Percentiles rank a stretch among this genome's conserved stretches.
Conservation (phyloP, 768 basidiomycete genomes). For the Omphalotus guepiniiformis region DNA sequence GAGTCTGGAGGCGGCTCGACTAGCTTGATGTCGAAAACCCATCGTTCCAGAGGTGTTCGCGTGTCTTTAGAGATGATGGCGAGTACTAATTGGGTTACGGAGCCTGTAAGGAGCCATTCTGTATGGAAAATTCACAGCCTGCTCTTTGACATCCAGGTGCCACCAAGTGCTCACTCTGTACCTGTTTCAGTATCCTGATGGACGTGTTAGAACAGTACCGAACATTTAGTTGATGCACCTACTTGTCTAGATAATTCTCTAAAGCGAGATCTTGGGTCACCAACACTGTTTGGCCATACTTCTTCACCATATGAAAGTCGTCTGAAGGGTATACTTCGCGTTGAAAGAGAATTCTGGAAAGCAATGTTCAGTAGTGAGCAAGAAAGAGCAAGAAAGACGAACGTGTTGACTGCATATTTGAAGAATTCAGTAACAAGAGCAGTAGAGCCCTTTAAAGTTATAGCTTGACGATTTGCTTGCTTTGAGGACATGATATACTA, state of each 20-base stretch:
- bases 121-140: neutral
- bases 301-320: constrained; percentile 99
- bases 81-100: constrained; percentile 90
- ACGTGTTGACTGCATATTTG: constrained; percentile 99
- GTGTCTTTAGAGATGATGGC: constrained; percentile 96
- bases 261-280: constrained; percentile 91
- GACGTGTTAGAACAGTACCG: constrained; percentile 6
- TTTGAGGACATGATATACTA: constrained; percentile 20
- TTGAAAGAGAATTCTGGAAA: constrained; percentile 85
- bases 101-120: constrained; percentile 94
- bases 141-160: neutral
- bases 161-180: constrained; percentile 64
- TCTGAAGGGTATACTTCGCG: constrained; percentile 96
- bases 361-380: neutral
- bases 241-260: constrained; percentile 91
- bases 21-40: constrained; percentile 96
- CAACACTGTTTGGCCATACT: constrained; percentile 94
- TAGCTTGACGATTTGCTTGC: constrained; percentile 64
- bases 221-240: constrained; percentile 12
- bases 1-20: constrained; percentile 57
- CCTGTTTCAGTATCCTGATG: constrained; percentile 80
- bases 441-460: constrained; percentile 94
- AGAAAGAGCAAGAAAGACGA: constrained; percentile 23
- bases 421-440: constrained; percentile 96
- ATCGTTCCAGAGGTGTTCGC: constrained; percentile 86